A percentile compares a stretch with the other conserved stretches of the same genome.
Evolutionary conservation across 2,329 filamentous ascomycete species (phyloP).

Genomic region (Scedosporium boydii): DNA sequence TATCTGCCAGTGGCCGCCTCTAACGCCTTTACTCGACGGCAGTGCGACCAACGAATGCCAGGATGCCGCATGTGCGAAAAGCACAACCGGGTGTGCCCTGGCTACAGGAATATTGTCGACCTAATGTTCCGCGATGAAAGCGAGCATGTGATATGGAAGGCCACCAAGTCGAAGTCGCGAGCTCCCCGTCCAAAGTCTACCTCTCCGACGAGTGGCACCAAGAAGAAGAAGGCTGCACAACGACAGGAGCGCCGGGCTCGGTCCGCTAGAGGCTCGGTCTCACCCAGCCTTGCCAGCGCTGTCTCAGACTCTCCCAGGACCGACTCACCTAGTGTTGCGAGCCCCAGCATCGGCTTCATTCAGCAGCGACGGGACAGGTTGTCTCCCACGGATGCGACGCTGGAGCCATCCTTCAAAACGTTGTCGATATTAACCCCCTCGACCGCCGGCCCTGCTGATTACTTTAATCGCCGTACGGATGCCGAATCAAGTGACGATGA

Average conservation of each 20-base stretch:
- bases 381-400: background rate
- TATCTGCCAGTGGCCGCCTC: background rate
- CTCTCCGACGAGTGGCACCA: background rate
- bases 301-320: background rate
- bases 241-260: background rate
- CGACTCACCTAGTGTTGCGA: background rate
- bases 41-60: conserved; percentile 45
- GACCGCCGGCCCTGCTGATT: background rate
- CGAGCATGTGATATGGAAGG: conserved; percentile 44
- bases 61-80: conserved; percentile 46
- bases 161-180: conserved; percentile 21
- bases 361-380: background rate
- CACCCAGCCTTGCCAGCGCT: background rate
- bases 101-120: conserved; percentile 45
- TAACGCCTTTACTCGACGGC: background rate
- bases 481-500: conserved; percentile 15
- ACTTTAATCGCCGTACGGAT: conserved; percentile 3
- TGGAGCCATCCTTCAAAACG: background rate
- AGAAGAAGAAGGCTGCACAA: background rate
- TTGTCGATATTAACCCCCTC: conserved; percentile 3
- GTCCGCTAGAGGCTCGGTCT: background rate
- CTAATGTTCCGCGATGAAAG: conserved; percentile 51
- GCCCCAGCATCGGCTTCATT: background rate
- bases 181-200: background rate
- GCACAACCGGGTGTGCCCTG: conserved; percentile 40